phyloP scores from a whole-genome alignment of 148 eudicot genomes.

The Vaccinium macrocarpon region DNA sequence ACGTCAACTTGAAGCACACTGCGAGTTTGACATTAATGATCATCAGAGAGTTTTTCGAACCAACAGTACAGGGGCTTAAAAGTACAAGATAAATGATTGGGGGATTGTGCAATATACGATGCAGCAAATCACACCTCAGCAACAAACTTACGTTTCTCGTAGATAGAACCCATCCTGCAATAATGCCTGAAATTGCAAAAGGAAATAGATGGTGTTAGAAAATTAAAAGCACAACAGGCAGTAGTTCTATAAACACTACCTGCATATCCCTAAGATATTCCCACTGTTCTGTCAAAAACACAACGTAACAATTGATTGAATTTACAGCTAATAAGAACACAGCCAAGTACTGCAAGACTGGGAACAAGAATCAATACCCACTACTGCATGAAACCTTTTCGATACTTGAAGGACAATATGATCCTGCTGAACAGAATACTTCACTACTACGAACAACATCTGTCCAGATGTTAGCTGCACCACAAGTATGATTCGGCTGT shows the following conservation, averaged over 20 bases:
- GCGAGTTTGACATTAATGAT: conserved; percentile 22
- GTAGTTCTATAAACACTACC: not conserved
- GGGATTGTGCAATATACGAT: not conserved
- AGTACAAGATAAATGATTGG: not conserved
- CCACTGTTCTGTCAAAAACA: not conserved
- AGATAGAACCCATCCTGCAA: conserved; percentile 78
- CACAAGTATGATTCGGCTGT: conserved; percentile 64
- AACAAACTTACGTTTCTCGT: conserved; percentile 58
- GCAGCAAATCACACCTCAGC: not conserved
- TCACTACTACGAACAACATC: conserved; percentile 47
- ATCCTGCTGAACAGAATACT: conserved; percentile 85
- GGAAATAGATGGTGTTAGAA: not conserved
- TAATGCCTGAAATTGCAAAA: conserved; percentile 58
- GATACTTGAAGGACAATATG: conserved; percentile 69
- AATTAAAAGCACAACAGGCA: not conserved
- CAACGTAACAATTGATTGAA: not conserved
- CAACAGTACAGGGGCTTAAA: not conserved
- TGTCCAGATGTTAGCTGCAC: conserved; percentile 96
- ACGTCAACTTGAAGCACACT: conserved; percentile 83
- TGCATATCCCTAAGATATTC: not conserved
- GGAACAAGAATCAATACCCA: conserved; percentile 52
- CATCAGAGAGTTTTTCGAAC: conserved; percentile 4
- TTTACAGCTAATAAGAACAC: not conserved
- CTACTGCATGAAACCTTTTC: conserved; percentile 48
- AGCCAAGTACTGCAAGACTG: not conserved